Evolutionary conservation across 108 stramenopile genomes (phyloP).

Genomic region (Stephanodiscus minutulus): DNA sequence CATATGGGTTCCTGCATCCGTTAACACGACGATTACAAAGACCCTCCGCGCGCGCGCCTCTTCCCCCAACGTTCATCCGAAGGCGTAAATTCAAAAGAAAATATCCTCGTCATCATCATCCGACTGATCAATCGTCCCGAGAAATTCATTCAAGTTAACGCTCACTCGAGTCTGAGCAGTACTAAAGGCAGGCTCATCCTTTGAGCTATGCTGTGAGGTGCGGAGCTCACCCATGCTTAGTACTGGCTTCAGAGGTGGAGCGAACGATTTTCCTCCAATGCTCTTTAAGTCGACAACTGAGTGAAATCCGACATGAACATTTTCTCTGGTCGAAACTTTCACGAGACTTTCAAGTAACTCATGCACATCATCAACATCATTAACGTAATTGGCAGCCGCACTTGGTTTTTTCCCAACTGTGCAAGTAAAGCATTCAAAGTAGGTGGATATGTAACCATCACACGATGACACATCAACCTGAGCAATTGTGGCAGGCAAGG

Average conservation of each 20-base stretch:
- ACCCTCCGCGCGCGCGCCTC: too few species aligned
- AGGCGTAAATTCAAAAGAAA: slow-evolving; percentile 57
- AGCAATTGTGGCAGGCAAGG: slow-evolving; percentile 70
- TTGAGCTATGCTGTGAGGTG: slow-evolving; percentile 6
- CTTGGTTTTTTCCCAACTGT: slow-evolving; percentile 98
- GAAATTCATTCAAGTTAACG: slow-evolving; percentile 55
- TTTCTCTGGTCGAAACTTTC: slow-evolving; percentile 76
- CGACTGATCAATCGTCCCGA: slow-evolving; percentile 66
- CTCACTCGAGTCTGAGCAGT: slow-evolving; percentile 37
- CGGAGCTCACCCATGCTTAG: slow-evolving; percentile 48
- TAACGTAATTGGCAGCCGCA: slow-evolving; percentile 92
- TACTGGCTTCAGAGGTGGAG: slow-evolving; percentile 27
- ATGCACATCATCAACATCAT: slow-evolving; percentile 90
- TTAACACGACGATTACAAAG: too few species aligned
- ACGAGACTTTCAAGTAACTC: slow-evolving; percentile 86
- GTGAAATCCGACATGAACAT: slow-evolving; percentile 57
- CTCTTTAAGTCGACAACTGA: slow-evolving; percentile 70
- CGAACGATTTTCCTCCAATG: slow-evolving; percentile 24
- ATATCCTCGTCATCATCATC: slow-evolving; percentile 76
- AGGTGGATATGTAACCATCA: slow-evolving; percentile 65
- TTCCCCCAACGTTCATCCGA: too few species aligned
- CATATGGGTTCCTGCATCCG: too few species aligned
- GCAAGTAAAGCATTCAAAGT: slow-evolving; percentile 82
- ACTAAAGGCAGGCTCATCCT: slow-evolving; percentile 2
- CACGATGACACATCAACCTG: slow-evolving; percentile 79